Base-by-base conservation (phyloP, 495 filamentous ascomycete species). In the Lophiotrema nucula region DNA sequence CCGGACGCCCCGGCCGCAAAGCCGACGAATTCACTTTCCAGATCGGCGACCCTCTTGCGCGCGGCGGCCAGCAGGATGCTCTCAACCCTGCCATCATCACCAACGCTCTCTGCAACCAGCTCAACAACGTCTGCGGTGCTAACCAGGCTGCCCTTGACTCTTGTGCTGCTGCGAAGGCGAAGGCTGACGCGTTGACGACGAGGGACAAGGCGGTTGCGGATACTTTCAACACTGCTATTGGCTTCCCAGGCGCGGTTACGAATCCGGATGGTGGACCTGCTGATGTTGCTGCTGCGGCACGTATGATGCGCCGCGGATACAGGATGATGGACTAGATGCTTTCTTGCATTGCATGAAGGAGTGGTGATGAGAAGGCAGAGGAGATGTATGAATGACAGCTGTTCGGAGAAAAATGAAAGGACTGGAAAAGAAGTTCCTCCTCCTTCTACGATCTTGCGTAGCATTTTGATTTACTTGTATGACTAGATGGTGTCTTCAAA, bases 51-150 rank as follows among this genome's bases (percentile, higher is more conserved):
- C 60, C 73, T 12, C 61, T 75, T 42, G 75, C 77, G 44, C 70
- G 70, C 53, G 69, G 75, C 61, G 77, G 77, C 38, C 77, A 81
- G 70, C 60, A 75, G 18, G 73, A 81, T 58, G 79, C 79, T 3
- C 72, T 83, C 33, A 81, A 82, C 73, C 79, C 79, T 53, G 77
- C 77, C 71, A 86, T 85, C 76, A 86, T 85, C 74, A 81, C 81
- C 72, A 84, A 83, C 76, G 77, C 80, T 51, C 77, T 83, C 2
- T 80, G 79, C 62, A 80, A 82, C 59, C 60, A 73, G 48, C 64
- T 84, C 26, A 57, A 33, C 49, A 82, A 68, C 52, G 70, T 73
- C 18, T 76, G 73, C 58, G 69, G 69, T 44, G 76, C 75, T 2
- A 77, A 72, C 50, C 59, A 64, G 27, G 66, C 71, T 10, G 71